These are phyloP conservation scores for Sclerotinia trifoliorum DNA, from an alignment of 2,329 filamentous ascomycete species.

Conservation along the genomic window DNA sequence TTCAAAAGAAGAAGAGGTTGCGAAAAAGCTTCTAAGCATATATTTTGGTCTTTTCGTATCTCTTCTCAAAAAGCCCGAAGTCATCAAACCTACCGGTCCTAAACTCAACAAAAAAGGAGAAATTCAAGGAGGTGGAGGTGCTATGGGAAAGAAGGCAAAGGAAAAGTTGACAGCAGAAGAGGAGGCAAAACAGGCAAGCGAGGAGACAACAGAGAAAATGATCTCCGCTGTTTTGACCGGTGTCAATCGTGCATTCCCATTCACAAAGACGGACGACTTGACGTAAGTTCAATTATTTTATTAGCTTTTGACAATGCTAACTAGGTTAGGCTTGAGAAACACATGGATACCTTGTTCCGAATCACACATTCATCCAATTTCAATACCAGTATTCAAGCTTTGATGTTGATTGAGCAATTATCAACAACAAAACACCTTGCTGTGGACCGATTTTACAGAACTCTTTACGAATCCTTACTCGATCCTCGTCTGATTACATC, in stretches of 20 bases:
- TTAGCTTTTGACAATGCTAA: conserved; percentile 27
- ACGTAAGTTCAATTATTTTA: conserved; percentile 50
- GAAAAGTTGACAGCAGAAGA: conserved; percentile 42
- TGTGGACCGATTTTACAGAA: conserved; percentile 90
- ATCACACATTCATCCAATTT: conserved; percentile 98
- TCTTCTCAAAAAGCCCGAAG: conserved; percentile 64
- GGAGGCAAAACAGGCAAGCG: conserved; percentile 42
- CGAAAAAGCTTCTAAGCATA: conserved; percentile 78
- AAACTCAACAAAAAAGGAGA: conserved; percentile 50
- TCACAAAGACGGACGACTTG: conserved; percentile 76
- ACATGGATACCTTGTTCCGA: conserved; percentile 90
- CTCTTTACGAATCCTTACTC: conserved; percentile 89
- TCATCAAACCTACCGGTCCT: conserved; percentile 42
- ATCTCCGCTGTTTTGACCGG: conserved; percentile 89
- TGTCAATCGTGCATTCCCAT: conserved; percentile 94
- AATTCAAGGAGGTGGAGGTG: conserved; percentile 54
- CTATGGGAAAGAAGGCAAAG: conserved; percentile 52
- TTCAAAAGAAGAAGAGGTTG: conserved; percentile 75
- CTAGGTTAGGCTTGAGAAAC: conserved; percentile 67
- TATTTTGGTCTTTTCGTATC: conserved; percentile 89
- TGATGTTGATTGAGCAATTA: conserved; percentile 92
- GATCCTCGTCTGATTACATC: conserved; percentile 85
- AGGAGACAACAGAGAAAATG: conserved; percentile 75
- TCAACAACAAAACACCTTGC: conserved; percentile 76
- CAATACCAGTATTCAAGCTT: conserved; percentile 94